phyloP scores from a whole-genome alignment of 306 rosid species.

The Dryas octopetala region DNA sequence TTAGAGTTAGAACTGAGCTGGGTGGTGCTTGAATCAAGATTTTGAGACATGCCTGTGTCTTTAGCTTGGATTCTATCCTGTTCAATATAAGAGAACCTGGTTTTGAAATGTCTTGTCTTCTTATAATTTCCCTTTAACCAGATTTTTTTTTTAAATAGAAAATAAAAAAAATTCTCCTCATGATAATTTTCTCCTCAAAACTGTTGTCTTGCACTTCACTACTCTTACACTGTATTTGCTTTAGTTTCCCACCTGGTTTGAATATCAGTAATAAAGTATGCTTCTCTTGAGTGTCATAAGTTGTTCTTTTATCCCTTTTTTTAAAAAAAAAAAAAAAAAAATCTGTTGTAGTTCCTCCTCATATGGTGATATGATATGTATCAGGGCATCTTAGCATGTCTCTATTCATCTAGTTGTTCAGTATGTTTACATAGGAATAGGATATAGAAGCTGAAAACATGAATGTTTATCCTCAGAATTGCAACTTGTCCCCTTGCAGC shows the following conservation, averaged over 20 bases:
- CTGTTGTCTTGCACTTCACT: neutral
- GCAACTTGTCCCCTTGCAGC: neutral
- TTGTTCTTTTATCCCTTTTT: too few species aligned
- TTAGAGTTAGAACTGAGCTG: neutral
- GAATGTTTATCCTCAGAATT: neutral
- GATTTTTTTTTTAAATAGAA: too few species aligned
- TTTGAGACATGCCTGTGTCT: neutral
- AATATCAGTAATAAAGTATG: neutral
- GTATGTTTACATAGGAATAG: too few species aligned
- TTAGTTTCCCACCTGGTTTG: neutral
- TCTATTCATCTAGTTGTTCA: too few species aligned
- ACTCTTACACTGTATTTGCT: neutral
- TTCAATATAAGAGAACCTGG: neutral
- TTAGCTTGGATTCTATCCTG: neutral
- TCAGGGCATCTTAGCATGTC: too few species aligned
- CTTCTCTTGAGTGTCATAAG: too few species aligned
- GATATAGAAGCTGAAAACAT: neutral
- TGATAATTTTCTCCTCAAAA: neutral
- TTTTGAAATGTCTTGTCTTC: neutral
- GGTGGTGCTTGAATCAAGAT: neutral
- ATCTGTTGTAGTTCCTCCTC: too few species aligned
- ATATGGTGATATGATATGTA: too few species aligned
- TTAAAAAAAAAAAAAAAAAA: too few species aligned
- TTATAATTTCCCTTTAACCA: neutral
- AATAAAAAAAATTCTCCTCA: neutral